Percentiles rank a stretch among this genome's conserved stretches.
Conservation (phyloP, 2,329 filamentous ascomycete species). For the Verticillium isaacii region DNA sequence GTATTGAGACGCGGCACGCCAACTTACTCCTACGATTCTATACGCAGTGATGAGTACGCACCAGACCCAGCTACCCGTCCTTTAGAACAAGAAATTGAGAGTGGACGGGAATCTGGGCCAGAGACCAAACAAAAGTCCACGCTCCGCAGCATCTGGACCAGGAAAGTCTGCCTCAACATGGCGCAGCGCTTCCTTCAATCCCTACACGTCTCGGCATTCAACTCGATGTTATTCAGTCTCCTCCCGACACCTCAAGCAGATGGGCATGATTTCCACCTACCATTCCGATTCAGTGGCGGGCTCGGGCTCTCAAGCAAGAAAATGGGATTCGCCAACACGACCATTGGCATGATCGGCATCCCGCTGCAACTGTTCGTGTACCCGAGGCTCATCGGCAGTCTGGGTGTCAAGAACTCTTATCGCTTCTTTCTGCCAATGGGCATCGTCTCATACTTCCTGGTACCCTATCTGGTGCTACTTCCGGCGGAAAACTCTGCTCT, state of each 20-base stretch:
- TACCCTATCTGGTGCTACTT: conserved; percentile 16
- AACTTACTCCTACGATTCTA: neutral
- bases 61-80: neutral
- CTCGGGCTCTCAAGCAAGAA: conserved; percentile 17
- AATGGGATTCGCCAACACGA: conserved; percentile 18
- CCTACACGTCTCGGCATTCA: conserved; percentile 15
- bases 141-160: conserved; percentile 12
- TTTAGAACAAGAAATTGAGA: too few relatives aligned
- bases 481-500: conserved; percentile 7
- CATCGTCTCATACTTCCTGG: conserved; percentile 14
- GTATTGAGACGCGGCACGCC: neutral
- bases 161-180: conserved; percentile 13
- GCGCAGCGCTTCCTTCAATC: conserved; percentile 6
- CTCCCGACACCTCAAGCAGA: conserved; percentile 11
- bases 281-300: conserved; percentile 16
- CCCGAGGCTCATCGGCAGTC: conserved; percentile 10
- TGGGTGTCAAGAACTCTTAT: conserved; percentile 14
- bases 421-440: conserved; percentile 16
- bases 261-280: conserved; percentile 3
- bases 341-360: conserved; percentile 16
- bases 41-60: neutral
- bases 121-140: neutral
- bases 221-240: conserved; percentile 17
- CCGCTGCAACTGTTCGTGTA: conserved; percentile 18
- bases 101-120: neutral